Conservation (phyloP, 805 yeast genomes). For the Debaryomyces tyrocola region DNA sequence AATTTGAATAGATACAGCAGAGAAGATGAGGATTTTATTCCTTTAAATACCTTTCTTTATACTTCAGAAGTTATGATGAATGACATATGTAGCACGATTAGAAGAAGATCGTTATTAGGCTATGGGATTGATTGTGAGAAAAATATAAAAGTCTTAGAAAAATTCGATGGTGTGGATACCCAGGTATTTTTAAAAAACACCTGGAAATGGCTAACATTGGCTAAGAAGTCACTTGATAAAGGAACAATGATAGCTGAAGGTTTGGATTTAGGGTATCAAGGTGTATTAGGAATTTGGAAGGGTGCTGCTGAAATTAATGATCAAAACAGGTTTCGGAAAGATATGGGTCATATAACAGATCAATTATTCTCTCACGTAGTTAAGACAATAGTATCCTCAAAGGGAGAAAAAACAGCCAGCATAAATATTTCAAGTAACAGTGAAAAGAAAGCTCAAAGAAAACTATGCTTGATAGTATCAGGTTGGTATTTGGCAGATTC, state of each 20-base stretch:
- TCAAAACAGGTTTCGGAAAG: conserved; percentile 46
- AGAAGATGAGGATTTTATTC: conserved; percentile 26
- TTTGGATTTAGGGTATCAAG: conserved; percentile 81
- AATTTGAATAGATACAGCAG: conserved; percentile 14
- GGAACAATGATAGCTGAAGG: conserved; percentile 68
- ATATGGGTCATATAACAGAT: conserved; percentile 25
- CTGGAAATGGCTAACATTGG: conserved; percentile 89
- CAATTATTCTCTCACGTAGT: conserved; percentile 52
- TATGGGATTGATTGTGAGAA: conserved; percentile 68
- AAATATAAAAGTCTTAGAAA: conserved; percentile 62
- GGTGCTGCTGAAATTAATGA: conserved; percentile 52
- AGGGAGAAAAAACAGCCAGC: conserved; percentile 48
- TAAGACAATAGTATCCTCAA: conserved; percentile 48
- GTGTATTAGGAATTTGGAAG: conserved; percentile 89
- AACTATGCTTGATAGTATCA: conserved; percentile 75
- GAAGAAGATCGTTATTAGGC: conserved; percentile 68
- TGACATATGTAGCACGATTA: conserved; percentile 74
- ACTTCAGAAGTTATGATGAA: conserved; percentile 51
- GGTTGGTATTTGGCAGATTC: conserved; percentile 86
- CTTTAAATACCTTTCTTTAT: conserved; percentile 30
- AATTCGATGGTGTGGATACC: conserved; percentile 49
- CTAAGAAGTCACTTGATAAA: conserved; percentile 60
- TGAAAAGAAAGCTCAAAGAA: conserved; percentile 62
- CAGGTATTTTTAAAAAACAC: conserved; percentile 62
- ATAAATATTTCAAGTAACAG: conserved; percentile 46